Percentiles rank a stretch among this genome's conserved stretches.
phyloP scores from a whole-genome alignment of 257 asterid genomes.

The Paulownia fortunei region DNA sequence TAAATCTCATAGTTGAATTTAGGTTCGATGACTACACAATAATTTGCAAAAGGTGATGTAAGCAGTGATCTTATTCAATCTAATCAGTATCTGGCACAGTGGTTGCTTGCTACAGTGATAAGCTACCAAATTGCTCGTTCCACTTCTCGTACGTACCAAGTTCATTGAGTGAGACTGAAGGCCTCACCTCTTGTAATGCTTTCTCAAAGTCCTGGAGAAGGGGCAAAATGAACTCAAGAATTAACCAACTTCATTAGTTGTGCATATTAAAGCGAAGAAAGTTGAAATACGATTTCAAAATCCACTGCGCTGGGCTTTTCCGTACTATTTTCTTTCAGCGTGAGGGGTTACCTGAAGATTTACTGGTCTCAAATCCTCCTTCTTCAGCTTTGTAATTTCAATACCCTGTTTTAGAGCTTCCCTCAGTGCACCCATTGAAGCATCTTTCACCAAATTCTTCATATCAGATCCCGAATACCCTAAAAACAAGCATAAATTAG shows the following conservation, averaged over 20 bases:
- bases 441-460: conserved; percentile 99
- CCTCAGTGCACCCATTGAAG: conserved; percentile 97
- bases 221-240: conserved; percentile 1
- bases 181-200: conserved; percentile 91
- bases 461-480: conserved; percentile 99
- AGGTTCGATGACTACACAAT: background rate
- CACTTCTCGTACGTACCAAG: conserved; percentile 84
- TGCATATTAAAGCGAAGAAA: background rate
- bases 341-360: conserved; percentile 64
- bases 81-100: conserved; percentile 16
- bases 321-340: background rate
- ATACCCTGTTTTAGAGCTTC: conserved; percentile 85
- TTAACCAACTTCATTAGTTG: background rate
- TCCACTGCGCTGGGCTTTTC: background rate
- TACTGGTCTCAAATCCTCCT: conserved; percentile 93
- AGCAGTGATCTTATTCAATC: conserved; percentile 13
- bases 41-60: conserved; percentile 2
- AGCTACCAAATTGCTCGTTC: conserved; percentile 94
- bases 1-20: background rate
- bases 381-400: conserved; percentile 80
- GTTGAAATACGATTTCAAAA: background rate
- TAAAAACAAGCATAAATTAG: conserved; percentile 31
- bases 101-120: conserved; percentile 59
- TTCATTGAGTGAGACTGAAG: conserved; percentile 88
- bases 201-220: conserved; percentile 78